These are phyloP conservation scores for Yarrowia sp. DNA, from an alignment of 805 yeast species.

Conservation along the genomic window DNA sequence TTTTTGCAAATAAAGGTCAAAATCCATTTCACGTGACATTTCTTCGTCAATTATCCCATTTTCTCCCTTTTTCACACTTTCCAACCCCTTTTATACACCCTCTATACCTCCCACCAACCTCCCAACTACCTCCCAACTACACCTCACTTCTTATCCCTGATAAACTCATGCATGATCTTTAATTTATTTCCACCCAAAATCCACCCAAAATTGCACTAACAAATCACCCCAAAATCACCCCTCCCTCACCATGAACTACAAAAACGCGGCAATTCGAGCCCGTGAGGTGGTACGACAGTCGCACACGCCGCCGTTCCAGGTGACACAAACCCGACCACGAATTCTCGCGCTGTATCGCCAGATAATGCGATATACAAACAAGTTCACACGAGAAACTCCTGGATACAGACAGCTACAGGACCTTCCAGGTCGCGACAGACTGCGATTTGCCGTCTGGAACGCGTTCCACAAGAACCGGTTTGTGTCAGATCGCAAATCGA, in stretches of 20 bases:
- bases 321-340: background rate
- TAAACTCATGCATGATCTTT: background rate
- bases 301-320: background rate
- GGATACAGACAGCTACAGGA: background rate
- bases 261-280: background rate
- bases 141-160: background rate
- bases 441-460: constrained; percentile 15
- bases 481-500: background rate
- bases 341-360: background rate
- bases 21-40: no score
- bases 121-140: background rate
- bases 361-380: background rate
- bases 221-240: no score
- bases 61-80: no score
- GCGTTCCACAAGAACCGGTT: constrained; percentile 12
- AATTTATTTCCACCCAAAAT: no score
- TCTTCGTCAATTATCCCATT: no score
- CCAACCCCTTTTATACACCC: no score
- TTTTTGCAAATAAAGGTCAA: no score
- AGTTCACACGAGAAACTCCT: background rate
- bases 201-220: no score
- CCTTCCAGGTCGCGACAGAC: background rate
- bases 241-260: constrained; percentile 4
- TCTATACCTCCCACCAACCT: background rate
- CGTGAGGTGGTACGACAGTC: constrained; percentile 6